Evolutionary conservation across 495 filamentous ascomycete genomes (phyloP).

Genomic region (Staphylotrichum tortipilum): DNA sequence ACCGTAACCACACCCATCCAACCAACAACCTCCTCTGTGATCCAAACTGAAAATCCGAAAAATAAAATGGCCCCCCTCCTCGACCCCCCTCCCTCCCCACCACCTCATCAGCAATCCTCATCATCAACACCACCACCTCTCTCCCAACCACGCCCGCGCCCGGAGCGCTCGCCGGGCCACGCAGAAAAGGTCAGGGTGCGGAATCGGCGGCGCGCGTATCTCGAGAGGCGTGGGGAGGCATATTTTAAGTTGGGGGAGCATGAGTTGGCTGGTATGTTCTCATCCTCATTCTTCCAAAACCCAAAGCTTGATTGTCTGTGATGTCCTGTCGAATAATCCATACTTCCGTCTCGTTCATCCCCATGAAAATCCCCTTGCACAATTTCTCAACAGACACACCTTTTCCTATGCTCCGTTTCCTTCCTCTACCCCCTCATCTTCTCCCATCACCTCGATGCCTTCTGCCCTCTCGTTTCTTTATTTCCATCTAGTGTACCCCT

Average conservation of each 20-base stretch:
- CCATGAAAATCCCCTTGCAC: too few relatives aligned
- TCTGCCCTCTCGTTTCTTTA: too few relatives aligned
- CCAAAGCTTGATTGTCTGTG: too few relatives aligned
- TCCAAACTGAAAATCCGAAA: too few relatives aligned
- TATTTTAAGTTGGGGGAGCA: slow-evolving; percentile 37
- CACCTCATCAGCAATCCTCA: slow-evolving; percentile 11
- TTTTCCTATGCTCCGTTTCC: not conserved
- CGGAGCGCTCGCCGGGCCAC: slow-evolving; percentile 25
- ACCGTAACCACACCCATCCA: not conserved
- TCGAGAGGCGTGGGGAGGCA: slow-evolving; percentile 29
- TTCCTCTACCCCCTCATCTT: not conserved
- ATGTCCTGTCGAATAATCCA: not conserved
- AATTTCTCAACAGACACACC: too few relatives aligned
- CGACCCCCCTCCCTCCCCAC: slow-evolving; percentile 12
- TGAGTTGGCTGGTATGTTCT: slow-evolving; percentile 33
- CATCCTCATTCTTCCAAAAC: not conserved
- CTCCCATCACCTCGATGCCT: too few relatives aligned
- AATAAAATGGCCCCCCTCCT: slow-evolving; percentile 16
- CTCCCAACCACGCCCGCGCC: slow-evolving; percentile 31
- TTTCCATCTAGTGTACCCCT: too few relatives aligned
- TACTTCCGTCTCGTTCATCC: too few relatives aligned
- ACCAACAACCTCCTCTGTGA: not conserved
- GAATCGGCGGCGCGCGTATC: slow-evolving; percentile 38
- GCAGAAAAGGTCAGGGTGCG: slow-evolving; percentile 28
- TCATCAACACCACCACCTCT: slow-evolving; percentile 12